Percentiles rank a stretch among this genome's conserved stretches.
These are phyloP conservation scores for Aspergillus ibericus DNA, from an alignment of 2,329 filamentous ascomycete genomes.

Conservation along the genomic window DNA sequence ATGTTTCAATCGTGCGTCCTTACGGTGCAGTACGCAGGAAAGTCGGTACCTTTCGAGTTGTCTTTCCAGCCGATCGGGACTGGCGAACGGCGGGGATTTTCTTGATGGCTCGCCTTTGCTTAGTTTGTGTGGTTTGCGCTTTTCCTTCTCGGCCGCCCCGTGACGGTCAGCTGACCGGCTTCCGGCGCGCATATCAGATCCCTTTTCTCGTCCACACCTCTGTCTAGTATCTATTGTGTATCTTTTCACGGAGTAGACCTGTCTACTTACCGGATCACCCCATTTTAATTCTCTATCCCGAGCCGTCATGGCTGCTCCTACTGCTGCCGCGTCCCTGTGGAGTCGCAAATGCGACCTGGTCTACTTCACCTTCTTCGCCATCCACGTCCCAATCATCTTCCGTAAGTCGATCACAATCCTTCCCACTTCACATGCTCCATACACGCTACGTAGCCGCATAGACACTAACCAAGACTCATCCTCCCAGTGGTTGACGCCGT, in stretches of 20 bases:
- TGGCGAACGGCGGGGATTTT: conserved; percentile 14
- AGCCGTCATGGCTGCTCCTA: conserved; percentile 7
- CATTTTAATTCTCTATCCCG: not conserved
- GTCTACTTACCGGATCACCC: not conserved
- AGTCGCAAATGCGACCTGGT: conserved; percentile 40
- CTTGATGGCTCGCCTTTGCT: not conserved
- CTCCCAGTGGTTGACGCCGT: conserved; percentile 60
- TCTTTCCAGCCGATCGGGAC: conserved; percentile 16
- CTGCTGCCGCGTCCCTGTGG: conserved; percentile 24
- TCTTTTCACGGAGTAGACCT: not conserved
- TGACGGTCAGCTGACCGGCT: not conserved
- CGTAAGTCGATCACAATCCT: conserved; percentile 39
- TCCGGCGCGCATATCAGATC: not conserved
- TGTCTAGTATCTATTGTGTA: not conserved
- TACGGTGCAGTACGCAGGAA: not conserved
- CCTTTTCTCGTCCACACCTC: not conserved
- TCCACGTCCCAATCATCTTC: conserved; percentile 63
- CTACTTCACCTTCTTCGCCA: conserved; percentile 60
- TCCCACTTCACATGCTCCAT: not conserved
- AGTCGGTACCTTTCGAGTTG: conserved; percentile 3
- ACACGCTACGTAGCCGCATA: not conserved
- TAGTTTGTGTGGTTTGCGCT: not conserved
- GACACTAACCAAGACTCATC: not conserved
- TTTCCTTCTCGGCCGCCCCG: not conserved
- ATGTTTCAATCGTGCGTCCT: conserved; percentile 8